phyloP scores from a whole-genome alignment of 345 rosid genomes.

The Dipteronia dyeriana region DNA sequence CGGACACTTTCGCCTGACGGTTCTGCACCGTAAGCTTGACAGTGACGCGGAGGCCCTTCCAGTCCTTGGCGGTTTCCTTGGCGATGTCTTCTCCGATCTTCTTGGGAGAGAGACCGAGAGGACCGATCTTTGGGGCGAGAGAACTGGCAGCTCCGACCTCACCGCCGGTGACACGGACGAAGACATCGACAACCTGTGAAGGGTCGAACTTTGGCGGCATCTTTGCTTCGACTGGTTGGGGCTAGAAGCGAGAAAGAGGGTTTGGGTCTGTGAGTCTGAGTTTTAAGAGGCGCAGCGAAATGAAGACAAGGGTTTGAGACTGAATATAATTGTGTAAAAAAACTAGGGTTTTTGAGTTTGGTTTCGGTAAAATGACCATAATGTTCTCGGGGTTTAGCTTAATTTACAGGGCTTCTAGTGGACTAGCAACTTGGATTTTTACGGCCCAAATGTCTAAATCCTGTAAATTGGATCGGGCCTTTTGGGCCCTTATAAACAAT shows the following conservation, averaged over 20 bases:
- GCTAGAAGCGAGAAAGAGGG: background rate
- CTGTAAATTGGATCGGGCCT: background rate
- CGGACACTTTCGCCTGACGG: conserved; percentile 78
- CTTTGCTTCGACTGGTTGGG: background rate
- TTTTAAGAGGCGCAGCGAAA: conserved; percentile 26
- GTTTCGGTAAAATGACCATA: background rate
- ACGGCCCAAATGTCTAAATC: background rate
- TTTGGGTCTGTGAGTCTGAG: background rate
- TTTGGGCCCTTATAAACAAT: background rate
- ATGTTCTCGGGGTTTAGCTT: background rate
- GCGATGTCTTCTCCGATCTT: conserved; percentile 79
- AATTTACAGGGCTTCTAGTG: background rate
- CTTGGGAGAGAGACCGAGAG: conserved; percentile 79
- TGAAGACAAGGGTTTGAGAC: background rate
- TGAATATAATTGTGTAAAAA: conserved; percentile 1
- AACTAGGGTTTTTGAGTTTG: conserved; percentile 10
- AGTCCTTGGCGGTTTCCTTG: conserved; percentile 64
- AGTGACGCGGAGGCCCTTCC: conserved; percentile 74
- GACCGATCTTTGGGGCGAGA: conserved; percentile 76
- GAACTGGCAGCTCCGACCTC: conserved; percentile 67
- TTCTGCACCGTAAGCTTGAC: conserved; percentile 85
- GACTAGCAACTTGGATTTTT: background rate
- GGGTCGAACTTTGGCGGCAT: conserved; percentile 69
- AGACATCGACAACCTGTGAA: conserved; percentile 53
- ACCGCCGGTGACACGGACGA: conserved; percentile 58